These are phyloP conservation scores for Coemansia sp. DNA, from an alignment of 192 early-diverging fungal genomes.

Conservation along the genomic window DNA sequence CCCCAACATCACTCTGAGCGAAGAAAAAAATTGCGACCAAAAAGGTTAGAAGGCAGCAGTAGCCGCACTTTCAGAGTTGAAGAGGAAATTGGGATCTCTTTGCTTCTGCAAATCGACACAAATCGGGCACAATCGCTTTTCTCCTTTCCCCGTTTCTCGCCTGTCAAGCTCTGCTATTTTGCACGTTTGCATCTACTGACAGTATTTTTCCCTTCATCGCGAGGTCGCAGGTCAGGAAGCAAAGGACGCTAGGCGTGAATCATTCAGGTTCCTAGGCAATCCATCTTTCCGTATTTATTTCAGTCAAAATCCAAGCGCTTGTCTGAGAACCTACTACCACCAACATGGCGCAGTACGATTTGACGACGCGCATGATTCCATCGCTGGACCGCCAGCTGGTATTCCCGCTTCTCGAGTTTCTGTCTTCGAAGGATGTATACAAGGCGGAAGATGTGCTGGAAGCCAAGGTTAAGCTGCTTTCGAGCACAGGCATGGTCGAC, in stretches of 20 bases:
- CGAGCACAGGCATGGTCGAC: constrained; percentile 93
- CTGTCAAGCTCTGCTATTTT: not conserved
- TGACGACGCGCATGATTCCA: constrained; percentile 78
- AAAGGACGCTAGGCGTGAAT: not conserved
- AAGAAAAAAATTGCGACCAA: not conserved
- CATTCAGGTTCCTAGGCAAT: not conserved
- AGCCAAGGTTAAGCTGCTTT: constrained; percentile 87
- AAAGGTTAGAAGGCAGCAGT: not conserved
- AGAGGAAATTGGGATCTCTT: not conserved
- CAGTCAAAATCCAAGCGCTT: constrained; percentile 6
- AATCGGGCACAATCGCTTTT: not conserved
- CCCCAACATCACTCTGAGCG: not conserved
- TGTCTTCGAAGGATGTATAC: constrained; percentile 82
- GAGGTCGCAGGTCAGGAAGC: not conserved
- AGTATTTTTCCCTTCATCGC: not conserved
- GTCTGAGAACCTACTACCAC: constrained; percentile 3
- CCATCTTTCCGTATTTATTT: not conserved
- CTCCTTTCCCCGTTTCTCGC: not conserved
- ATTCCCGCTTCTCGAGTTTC: constrained; percentile 87
- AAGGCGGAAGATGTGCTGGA: constrained; percentile 69
- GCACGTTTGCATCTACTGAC: not conserved
- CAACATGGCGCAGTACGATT: constrained; percentile 66
- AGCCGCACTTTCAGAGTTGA: not conserved
- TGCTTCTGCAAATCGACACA: not conserved
- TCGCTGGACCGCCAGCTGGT: constrained; percentile 92